Base-by-base conservation (phyloP, 163 green algal species). In the Scenedesmus sp. region DNA sequence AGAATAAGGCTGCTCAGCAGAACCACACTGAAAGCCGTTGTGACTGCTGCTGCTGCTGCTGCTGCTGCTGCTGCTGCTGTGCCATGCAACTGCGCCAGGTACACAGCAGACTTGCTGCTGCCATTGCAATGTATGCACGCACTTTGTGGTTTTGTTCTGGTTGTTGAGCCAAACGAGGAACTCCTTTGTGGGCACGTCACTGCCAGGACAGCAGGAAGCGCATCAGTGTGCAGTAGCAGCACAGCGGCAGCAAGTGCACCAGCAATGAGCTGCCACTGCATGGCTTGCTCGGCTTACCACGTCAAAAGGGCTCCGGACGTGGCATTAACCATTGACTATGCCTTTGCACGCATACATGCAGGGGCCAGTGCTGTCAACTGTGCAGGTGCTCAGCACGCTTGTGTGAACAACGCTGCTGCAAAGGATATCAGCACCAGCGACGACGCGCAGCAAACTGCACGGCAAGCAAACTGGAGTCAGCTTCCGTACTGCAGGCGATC, bases 151-250 rank as follows among this genome's bases (percentile, higher is more conserved):
- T 30, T 87, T 44, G 49, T 79, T 68, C 76, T 87, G 87, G 42
- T 65, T 89, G 88, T 85, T 92, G 10, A 89, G 65, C 80, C 81
- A 89, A 0, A 92, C 68, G 1, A 92, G 70, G 51, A 81, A 85
- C 88, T 92, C 81, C 68, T 85, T 92, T 2, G 88, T 92, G 49
- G 88, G 88, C 46, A 89, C 83, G 81, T 92, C 88, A 79, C 88
- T 92, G 88, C 72, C 78, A 35, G 37, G 78, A 84, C n/a, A 30
- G 20, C n/a, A 26, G 9, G 3, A 56, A 18, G 12, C 18, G 30
- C 30, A 22, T 76, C 65, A 76, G 65, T 76, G 30, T 7, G 12
- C 30, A 76, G 65, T 40, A 76, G 65, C 65, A 76, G 56, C 65
- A 40, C 2, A 88, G 24, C 6, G 5, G n/a, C 37, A 43, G 13